A percentile compares a stretch with the other conserved stretches of the same genome.
These are phyloP conservation scores for Berkeleyomyces rouxiae DNA, from an alignment of 2,329 filamentous ascomycete species.

Conservation along the genomic window DNA sequence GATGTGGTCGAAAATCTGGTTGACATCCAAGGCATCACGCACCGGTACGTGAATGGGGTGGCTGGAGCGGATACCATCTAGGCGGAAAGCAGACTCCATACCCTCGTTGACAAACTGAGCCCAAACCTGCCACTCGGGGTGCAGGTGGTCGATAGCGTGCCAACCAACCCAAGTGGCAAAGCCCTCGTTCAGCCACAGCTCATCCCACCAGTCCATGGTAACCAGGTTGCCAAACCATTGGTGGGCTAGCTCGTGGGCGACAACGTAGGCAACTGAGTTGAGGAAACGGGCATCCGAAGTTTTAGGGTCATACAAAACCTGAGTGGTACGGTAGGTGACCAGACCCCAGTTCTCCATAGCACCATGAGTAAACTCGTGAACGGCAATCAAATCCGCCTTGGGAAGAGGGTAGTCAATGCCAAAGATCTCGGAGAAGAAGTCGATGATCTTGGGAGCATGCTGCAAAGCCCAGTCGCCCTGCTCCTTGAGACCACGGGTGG, in stretches of 20 bases:
- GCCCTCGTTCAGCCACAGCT: slow-evolving; percentile 87
- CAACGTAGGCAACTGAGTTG: slow-evolving; percentile 89
- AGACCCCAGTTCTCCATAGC: slow-evolving; percentile 97
- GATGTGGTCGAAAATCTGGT: slow-evolving; percentile 95
- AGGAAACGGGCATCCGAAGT: slow-evolving; percentile 80
- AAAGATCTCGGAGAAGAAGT: slow-evolving; percentile 93
- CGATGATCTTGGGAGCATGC: slow-evolving; percentile 82
- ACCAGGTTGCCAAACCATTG: slow-evolving; percentile 95
- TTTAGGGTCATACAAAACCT: slow-evolving; percentile 88
- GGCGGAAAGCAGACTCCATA: slow-evolving; percentile 76
- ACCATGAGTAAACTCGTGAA: slow-evolving; percentile 77
- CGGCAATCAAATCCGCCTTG: slow-evolving; percentile 78
- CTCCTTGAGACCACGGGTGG: slow-evolving; percentile 81
- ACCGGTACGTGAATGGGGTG: slow-evolving; percentile 96
- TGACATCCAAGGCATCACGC: slow-evolving; percentile 81
- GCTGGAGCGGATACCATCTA: slow-evolving; percentile 79
- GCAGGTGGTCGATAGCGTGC: slow-evolving; percentile 77
- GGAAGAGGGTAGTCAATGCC: slow-evolving; percentile 84
- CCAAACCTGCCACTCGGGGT: slow-evolving; percentile 97
- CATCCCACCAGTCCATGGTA: slow-evolving; percentile 94
- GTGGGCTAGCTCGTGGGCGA: slow-evolving; percentile 93
- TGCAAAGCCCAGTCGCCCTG: slow-evolving; percentile 81
- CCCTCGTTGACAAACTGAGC: slow-evolving; percentile 92
- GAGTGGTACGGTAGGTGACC: slow-evolving; percentile 88
- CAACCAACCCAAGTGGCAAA: slow-evolving; percentile 98